phyloP scores from a whole-genome alignment of 2,329 filamentous ascomycete genomes.

The Harringtonia lauricola region DNA sequence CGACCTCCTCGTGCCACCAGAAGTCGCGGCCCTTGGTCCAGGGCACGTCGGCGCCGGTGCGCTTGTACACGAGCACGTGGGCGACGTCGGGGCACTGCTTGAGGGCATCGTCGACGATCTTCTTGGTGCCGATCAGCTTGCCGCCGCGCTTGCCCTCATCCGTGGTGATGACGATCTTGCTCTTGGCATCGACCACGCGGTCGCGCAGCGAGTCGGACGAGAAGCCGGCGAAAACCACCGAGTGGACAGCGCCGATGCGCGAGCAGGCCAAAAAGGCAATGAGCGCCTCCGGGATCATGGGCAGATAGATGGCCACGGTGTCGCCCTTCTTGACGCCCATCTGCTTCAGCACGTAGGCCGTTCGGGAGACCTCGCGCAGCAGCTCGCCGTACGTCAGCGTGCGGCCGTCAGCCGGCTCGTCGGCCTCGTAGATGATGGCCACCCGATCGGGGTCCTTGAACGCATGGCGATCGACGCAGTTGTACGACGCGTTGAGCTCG shows the following conservation, averaged over 20 bases:
- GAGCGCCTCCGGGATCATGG: conserved; percentile 96
- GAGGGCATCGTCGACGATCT: conserved; percentile 95
- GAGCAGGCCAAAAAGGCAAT: conserved; percentile 83
- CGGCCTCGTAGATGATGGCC: conserved; percentile 97
- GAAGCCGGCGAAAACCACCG: conserved; percentile 95
- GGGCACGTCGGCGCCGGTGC: conserved; percentile 85
- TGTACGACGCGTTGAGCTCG: conserved; percentile 89
- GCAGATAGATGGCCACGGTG: conserved; percentile 91
- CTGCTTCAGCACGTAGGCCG: conserved; percentile 80
- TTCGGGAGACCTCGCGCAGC: conserved; percentile 78
- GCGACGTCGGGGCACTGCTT: conserved; percentile 88
- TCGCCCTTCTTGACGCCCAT: conserved; percentile 97
- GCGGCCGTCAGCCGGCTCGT: conserved; percentile 78
- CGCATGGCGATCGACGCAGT: conserved; percentile 95
- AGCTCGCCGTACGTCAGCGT: conserved; percentile 90
- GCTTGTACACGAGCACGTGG: conserved; percentile 84
- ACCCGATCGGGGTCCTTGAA: conserved; percentile 85
- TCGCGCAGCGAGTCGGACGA: conserved; percentile 92
- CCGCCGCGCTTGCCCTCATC: conserved; percentile 97
- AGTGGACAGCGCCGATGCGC: conserved; percentile 92
- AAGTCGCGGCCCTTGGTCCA: conserved; percentile 81
- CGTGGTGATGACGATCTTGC: conserved; percentile 89
- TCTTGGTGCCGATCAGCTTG: conserved; percentile 96
- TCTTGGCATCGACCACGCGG: conserved; percentile 81
- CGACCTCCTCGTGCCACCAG: conserved; percentile 98